These are phyloP conservation scores for Globisporangium iwayamae DNA, from an alignment of 352 stramenopile species.

Conservation along the genomic window DNA sequence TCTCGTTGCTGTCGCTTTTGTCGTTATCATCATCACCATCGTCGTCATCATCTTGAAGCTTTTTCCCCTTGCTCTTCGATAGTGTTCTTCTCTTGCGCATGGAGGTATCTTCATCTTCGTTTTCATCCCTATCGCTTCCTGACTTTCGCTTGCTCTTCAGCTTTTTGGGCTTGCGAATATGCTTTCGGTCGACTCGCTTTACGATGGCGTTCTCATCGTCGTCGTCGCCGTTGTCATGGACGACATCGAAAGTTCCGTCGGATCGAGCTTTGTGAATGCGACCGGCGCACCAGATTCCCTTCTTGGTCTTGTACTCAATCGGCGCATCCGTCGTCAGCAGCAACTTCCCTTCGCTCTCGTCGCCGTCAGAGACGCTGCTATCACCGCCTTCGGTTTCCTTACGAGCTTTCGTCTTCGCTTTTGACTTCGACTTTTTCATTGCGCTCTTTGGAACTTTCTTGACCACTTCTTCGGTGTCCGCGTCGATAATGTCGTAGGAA, in stretches of 20 bases:
- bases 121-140: not conserved
- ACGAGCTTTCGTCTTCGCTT: constrained; percentile 11
- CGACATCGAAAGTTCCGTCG: constrained; percentile 50
- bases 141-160: constrained; percentile 9
- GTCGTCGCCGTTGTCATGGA: constrained; percentile 36
- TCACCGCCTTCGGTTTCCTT: constrained; percentile 12
- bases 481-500: constrained; percentile 31
- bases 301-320: constrained; percentile 41
- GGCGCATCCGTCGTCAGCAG: constrained; percentile 20
- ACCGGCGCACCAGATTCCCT: constrained; percentile 31
- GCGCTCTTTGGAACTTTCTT: constrained; percentile 25
- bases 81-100: constrained; percentile 25
- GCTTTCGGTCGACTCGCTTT: constrained; percentile 27
- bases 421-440: constrained; percentile 18
- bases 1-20: not conserved
- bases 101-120: constrained; percentile 18
- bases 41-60: constrained; percentile 15
- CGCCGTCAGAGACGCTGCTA: constrained; percentile 13
- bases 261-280: constrained; percentile 30
- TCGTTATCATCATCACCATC: constrained; percentile 10
- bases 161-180: constrained; percentile 22
- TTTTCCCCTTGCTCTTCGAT: constrained; percentile 17
- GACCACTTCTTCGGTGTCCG: constrained; percentile 23
- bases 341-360: constrained; percentile 17
- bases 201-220: constrained; percentile 23